Base-by-base conservation (phyloP, 2,329 filamentous ascomycete species). In the Colletotrichum theobromicola region DNA sequence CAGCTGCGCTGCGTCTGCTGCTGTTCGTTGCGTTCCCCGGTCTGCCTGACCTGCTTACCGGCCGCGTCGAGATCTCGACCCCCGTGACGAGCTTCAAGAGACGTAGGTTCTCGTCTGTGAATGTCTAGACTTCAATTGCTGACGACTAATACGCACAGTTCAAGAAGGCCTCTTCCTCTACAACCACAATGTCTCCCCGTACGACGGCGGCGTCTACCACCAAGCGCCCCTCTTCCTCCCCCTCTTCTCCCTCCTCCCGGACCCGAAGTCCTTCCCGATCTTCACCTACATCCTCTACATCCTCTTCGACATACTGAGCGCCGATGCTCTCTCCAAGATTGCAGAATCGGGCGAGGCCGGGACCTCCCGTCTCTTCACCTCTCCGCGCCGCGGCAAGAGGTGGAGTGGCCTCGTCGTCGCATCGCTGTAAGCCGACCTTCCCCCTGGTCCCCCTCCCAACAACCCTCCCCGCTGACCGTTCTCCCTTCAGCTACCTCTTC, bases 51-150 rank as follows among this genome's bases (percentile, higher is more conserved):
- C 89, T 98, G 76, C 89, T 99, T 76, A 97, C 95, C 24, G 94
- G 94, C 77, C 94, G 97, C 81, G 97, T 98, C 80, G 97, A 99
- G 88, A 94, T 99, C 80, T 98, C 97, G 58, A 99, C 97, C 26
- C 96, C 97, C 50, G 94, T 98, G 61, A 98, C 95, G 79, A 98
- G 96, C 90, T 99, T 98, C 90, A 98, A 98, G 88, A 92, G 97
- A 91, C 88, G 96, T 98, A 89, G 84, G 93, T 85, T 1, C 55
- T 7, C 58, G 63, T 63, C 55, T 32, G 10, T 32, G 4, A 5
- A 1, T 8, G 16, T 53, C n/a, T 13, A 24, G 8, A 12, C 16
- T n/a, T 50, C n/a, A 72, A 73, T 72, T 24, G 70, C 68, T 71
- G 53, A 76, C 32, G 8, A 15, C 28, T 16, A 2, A 6, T 7